A percentile compares a stretch with the other conserved stretches of the same genome.
These are phyloP conservation scores for Sporothrix sp. DNA, from an alignment of 2,329 filamentous ascomycete genomes.

Conservation along the genomic window DNA sequence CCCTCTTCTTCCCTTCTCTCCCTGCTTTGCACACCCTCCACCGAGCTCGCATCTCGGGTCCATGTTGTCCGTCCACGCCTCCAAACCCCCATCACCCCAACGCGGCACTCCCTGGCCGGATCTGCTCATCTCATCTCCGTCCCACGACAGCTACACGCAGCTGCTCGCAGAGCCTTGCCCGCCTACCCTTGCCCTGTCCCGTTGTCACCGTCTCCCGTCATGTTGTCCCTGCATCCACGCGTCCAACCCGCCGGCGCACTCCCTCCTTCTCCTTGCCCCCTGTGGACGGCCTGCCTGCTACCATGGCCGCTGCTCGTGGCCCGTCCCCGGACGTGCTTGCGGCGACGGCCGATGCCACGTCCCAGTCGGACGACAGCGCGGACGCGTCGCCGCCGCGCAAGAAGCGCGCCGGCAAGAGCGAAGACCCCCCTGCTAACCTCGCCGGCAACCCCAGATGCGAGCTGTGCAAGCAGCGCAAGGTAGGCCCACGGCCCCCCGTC, in stretches of 20 bases:
- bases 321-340: neutral
- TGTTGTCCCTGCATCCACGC: neutral
- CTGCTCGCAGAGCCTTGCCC: neutral
- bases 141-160: too few relatives aligned
- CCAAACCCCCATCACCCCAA: neutral
- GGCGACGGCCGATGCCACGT: constrained; percentile 1
- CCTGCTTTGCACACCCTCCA: neutral
- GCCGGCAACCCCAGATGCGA: constrained; percentile 47
- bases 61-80: neutral
- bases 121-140: too few relatives aligned
- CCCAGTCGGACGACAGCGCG: constrained; percentile 12
- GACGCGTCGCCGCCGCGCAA: constrained; percentile 4
- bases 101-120: too few relatives aligned
- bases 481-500: too few relatives aligned
- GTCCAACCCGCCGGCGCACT: neutral
- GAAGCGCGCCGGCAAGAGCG: neutral
- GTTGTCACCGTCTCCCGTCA: neutral
- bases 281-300: neutral
- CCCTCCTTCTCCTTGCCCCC: neutral
- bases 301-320: neutral
- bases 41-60: constrained; percentile 12
- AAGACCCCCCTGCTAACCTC: neutral
- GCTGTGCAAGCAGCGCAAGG: constrained; percentile 73
- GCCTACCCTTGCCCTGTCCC: neutral
- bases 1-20: neutral